Evolutionary conservation across 2,329 filamentous ascomycete species (phyloP).

Genomic region (Colletotrichum viniferum): DNA sequence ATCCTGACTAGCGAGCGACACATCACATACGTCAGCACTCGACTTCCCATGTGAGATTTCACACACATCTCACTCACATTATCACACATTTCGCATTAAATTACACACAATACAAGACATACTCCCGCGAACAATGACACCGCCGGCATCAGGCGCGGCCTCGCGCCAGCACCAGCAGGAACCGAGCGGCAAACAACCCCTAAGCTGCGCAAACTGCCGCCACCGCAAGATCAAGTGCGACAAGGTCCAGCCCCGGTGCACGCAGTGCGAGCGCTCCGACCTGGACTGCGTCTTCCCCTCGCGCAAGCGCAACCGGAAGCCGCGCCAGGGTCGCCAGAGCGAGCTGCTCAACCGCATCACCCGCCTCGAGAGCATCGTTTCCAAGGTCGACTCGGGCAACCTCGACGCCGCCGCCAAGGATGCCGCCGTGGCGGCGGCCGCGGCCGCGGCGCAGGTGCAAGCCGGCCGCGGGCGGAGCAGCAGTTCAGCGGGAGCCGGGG

Average conservation of each 20-base stretch:
- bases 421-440: neutral
- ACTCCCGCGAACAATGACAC: neutral
- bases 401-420: neutral
- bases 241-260: slow-evolving; percentile 56
- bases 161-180: neutral
- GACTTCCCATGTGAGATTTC: neutral
- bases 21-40: slow-evolving; percentile 2
- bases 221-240: slow-evolving; percentile 67
- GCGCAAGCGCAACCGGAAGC: slow-evolving; percentile 47
- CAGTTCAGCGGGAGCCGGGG: slow-evolving; percentile 21
- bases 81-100: neutral
- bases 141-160: neutral
- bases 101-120: neutral
- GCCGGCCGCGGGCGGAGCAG: slow-evolving; percentile 14
- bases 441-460: neutral
- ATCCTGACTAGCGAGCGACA: slow-evolving; percentile 1
- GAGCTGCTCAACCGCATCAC: slow-evolving; percentile 49
- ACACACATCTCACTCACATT: neutral
- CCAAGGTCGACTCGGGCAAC: slow-evolving; percentile 39
- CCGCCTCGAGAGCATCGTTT: slow-evolving; percentile 50
- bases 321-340: slow-evolving; percentile 43
- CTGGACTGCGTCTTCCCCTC: slow-evolving; percentile 52
- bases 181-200: slow-evolving; percentile 31
- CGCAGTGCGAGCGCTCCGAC: slow-evolving; percentile 52
- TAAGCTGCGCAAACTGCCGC: slow-evolving; percentile 66